Percentiles rank a stretch among this genome's conserved stretches.
phyloP scores from a whole-genome alignment of 805 yeast species.

The Sporopachydermia lactativora region DNA sequence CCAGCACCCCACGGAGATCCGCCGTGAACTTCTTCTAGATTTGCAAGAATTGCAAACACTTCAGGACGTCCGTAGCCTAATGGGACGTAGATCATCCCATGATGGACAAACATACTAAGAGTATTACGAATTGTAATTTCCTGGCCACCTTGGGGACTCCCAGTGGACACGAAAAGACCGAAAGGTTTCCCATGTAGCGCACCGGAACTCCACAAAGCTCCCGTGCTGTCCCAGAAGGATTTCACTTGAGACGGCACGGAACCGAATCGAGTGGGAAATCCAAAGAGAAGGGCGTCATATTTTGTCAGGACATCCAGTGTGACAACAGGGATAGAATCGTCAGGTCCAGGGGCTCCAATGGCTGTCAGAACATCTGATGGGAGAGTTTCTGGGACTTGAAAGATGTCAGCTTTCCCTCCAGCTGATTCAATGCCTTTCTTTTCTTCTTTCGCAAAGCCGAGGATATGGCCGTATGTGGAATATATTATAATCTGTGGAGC shows the following conservation, averaged over 20 bases:
- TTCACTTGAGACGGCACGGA: slow-evolving; percentile 64
- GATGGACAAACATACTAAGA: slow-evolving; percentile 51
- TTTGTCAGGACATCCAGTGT: slow-evolving; percentile 37
- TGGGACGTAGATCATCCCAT: slow-evolving; percentile 67
- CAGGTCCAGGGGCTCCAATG: slow-evolving; percentile 54
- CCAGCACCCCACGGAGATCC: slow-evolving; percentile 88
- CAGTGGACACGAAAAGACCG: slow-evolving; percentile 59
- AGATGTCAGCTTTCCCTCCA: slow-evolving; percentile 58
- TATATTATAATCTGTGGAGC: slow-evolving; percentile 24
- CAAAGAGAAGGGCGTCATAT: slow-evolving; percentile 66
- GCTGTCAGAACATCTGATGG: slow-evolving; percentile 41
- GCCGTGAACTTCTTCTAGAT: slow-evolving; percentile 59
- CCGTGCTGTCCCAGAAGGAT: slow-evolving; percentile 65
- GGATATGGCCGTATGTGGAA: slow-evolving; percentile 71
- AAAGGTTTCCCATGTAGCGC: slow-evolving; percentile 59
- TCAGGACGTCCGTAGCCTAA: slow-evolving; percentile 43
- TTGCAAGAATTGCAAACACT: slow-evolving; percentile 39
- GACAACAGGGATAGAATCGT: slow-evolving; percentile 40
- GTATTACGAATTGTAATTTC: slow-evolving; percentile 53
- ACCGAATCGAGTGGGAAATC: slow-evolving; percentile 73
- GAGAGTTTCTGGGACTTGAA: slow-evolving; percentile 72
- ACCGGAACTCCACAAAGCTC: slow-evolving; percentile 63
- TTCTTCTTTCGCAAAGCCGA: slow-evolving; percentile 52
- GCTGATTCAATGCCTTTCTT: slow-evolving; percentile 55
- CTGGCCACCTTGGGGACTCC: slow-evolving; percentile 67